phyloP scores from a whole-genome alignment of 805 yeast species.

The Dipodascus geniculatus region DNA sequence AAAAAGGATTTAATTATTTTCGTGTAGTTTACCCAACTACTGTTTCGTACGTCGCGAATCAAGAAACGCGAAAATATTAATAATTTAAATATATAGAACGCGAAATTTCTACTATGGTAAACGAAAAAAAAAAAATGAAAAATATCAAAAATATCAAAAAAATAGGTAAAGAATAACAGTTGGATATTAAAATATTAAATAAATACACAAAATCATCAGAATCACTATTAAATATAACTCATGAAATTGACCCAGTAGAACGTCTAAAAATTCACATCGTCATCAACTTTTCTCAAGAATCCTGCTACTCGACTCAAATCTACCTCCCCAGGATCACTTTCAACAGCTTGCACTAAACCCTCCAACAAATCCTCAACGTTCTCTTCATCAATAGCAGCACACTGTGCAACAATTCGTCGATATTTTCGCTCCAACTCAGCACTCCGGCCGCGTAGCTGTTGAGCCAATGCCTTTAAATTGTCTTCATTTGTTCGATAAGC shows the following conservation, averaged over 20 bases:
- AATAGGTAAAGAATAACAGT: no score
- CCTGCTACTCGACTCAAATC: slow-evolving; percentile 46
- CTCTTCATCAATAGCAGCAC: slow-evolving; percentile 76
- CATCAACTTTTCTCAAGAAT: slow-evolving; percentile 39
- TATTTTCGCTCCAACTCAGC: slow-evolving; percentile 60
- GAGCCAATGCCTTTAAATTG: slow-evolving; percentile 40
- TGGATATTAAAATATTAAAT: no score
- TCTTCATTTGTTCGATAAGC: slow-evolving; percentile 69
- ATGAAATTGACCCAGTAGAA: neutral
- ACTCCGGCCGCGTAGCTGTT: slow-evolving; percentile 41
- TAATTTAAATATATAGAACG: no score
- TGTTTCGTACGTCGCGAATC: no score
- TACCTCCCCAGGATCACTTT: slow-evolving; percentile 65
- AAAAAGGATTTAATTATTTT: no score
- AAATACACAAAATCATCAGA: no score
- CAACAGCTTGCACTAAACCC: slow-evolving; percentile 82
- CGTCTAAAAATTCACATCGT: slow-evolving; percentile 3
- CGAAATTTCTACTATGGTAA: no score
- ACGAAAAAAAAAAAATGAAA: no score
- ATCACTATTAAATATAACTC: no score
- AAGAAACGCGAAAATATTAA: no score
- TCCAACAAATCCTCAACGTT: slow-evolving; percentile 74
- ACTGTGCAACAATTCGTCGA: slow-evolving; percentile 75
- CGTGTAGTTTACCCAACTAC: no score
- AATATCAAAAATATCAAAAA: no score